Conservation (phyloP, 148 eudicot species). For the Agrostemma githago region DNA sequence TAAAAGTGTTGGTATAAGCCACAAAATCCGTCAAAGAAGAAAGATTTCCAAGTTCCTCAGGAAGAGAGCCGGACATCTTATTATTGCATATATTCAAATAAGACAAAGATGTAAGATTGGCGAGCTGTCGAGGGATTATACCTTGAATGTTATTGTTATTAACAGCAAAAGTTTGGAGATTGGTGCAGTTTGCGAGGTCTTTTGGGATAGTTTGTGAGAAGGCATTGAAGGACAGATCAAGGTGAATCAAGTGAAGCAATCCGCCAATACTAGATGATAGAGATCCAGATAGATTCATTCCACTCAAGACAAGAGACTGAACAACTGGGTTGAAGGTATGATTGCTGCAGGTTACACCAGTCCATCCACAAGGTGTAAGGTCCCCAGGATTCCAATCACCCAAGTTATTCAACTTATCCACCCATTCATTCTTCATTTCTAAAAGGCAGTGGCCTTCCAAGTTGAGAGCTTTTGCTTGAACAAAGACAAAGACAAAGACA, state of each 20-base stretch:
- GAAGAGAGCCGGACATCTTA: conserved; percentile 36
- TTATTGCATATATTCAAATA: conserved; percentile 28
- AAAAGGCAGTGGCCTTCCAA: conserved; percentile 60
- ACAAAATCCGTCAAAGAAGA: conserved; percentile 29
- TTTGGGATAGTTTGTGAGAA: conserved; percentile 56
- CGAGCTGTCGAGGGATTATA: conserved; percentile 26
- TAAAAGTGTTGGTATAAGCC: conserved; percentile 28
- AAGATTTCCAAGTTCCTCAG: conserved; percentile 34
- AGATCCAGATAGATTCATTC: conserved; percentile 61
- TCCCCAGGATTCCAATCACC: conserved; percentile 60
- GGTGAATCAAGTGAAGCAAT: conserved; percentile 34
- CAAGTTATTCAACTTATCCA: conserved; percentile 40
- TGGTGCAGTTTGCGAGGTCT: conserved; percentile 64
- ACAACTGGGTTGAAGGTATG: conserved; percentile 37
- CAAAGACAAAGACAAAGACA: conserved; percentile 30
- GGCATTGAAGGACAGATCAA: conserved; percentile 51
- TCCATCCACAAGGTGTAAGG: conserved; percentile 70
- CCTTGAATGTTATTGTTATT: conserved; percentile 60
- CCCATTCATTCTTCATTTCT: conserved; percentile 47
- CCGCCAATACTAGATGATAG: conserved; percentile 59
- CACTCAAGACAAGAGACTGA: conserved; percentile 42
- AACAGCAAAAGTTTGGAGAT: conserved; percentile 44
- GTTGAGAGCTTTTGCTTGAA: conserved; percentile 49
- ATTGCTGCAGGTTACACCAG: conserved; percentile 62
- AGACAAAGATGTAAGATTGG: conserved; percentile 26